These are phyloP conservation scores for Xylariales sp. DNA, from an alignment of 2,329 filamentous ascomycete genomes.

Conservation along the genomic window DNA sequence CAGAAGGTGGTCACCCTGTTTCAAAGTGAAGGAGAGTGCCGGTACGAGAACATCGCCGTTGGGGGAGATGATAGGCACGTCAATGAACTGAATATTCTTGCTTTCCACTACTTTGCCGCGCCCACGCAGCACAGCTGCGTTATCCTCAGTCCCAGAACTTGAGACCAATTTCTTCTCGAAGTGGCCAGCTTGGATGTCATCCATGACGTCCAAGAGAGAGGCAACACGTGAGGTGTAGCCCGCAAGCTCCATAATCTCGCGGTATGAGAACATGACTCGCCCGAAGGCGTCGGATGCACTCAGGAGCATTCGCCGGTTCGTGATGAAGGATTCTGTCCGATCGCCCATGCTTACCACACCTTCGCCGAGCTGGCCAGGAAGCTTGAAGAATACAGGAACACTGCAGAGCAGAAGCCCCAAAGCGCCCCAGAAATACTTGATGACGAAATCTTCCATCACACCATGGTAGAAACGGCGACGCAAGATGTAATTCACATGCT, in stretches of 20 bases:
- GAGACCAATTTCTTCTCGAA: constrained; percentile 97
- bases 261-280: constrained; percentile 95
- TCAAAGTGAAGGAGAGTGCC: constrained; percentile 81
- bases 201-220: constrained; percentile 86
- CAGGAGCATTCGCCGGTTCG: constrained; percentile 85
- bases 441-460: constrained; percentile 99
- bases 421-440: constrained; percentile 99
- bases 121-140: constrained; percentile 76
- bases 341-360: constrained; percentile 62
- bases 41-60: constrained; percentile 91
- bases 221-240: constrained; percentile 93
- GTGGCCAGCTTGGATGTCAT: constrained; percentile 82
- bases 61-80: constrained; percentile 87
- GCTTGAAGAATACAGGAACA: constrained; percentile 91
- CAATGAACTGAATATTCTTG: constrained; percentile 35
- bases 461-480: constrained; percentile 90
- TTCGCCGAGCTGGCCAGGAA: constrained; percentile 60
- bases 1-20: constrained; percentile 82
- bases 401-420: constrained; percentile 88
- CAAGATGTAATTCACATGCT: constrained; percentile 95
- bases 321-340: constrained; percentile 76
- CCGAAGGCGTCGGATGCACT: constrained; percentile 95
- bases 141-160: constrained; percentile 75
- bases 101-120: constrained; percentile 81
- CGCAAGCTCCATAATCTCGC: constrained; percentile 92